Conservation (phyloP, 192 early-diverging fungal species). For the Coemansia sp. region DNA sequence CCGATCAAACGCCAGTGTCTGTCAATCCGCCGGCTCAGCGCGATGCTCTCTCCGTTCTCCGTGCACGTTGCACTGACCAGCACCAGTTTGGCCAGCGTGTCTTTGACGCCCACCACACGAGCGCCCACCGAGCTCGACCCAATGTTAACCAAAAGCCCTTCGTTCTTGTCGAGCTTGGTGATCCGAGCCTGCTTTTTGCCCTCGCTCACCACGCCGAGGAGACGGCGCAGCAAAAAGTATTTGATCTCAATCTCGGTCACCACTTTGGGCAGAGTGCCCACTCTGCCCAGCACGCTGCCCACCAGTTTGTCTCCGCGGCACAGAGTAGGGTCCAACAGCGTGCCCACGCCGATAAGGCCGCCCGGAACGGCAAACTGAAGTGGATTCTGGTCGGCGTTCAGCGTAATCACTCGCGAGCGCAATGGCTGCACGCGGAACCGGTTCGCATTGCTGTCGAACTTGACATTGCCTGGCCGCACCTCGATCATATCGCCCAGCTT, state of each 20-base stretch:
- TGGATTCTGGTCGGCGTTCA: conserved; percentile 86
- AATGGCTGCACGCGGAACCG: conserved; percentile 82
- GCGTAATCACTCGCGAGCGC: conserved; percentile 82
- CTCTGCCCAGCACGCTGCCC: conserved; percentile 90
- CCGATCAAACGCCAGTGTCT: conserved; percentile 99
- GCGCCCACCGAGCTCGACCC: conserved; percentile 94
- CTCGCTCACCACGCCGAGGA: conserved; percentile 95
- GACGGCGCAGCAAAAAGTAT: conserved; percentile 92
- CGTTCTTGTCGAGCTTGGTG: conserved; percentile 87
- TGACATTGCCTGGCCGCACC: conserved; percentile 91
- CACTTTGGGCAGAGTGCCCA: conserved; percentile 89
- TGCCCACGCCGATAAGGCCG: conserved; percentile 98
- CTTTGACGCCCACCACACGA: conserved; percentile 90
- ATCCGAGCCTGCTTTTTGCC: conserved; percentile 99
- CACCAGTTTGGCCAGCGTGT: conserved; percentile 90
- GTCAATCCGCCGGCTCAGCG: conserved; percentile 92
- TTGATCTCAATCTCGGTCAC: conserved; percentile 96
- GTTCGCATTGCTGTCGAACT: conserved; percentile 75
- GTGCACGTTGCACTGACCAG: conserved; percentile 91
- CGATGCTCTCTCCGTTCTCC: conserved; percentile 94
- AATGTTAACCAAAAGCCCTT: conserved; percentile 95
- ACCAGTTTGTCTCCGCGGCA: conserved; percentile 96
- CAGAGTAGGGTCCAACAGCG: conserved; percentile 90
- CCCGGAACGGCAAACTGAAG: conserved; percentile 99
- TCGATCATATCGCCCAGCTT: conserved; percentile 92